Evolutionary conservation across 306 rosid genomes (phyloP).

Genomic region (Pyrus bretschneideri): DNA sequence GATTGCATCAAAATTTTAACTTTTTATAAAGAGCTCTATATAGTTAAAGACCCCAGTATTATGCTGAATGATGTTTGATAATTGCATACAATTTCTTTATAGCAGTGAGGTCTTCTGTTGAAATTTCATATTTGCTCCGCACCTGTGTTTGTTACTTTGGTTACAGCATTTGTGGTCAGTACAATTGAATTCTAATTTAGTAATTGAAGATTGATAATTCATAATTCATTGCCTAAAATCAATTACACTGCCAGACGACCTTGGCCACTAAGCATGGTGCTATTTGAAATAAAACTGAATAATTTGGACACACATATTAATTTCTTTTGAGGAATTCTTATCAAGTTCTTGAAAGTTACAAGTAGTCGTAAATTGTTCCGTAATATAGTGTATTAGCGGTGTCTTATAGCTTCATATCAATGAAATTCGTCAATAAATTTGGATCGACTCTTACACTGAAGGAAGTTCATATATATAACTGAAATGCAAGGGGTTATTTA

Average conservation of each 20-base stretch:
- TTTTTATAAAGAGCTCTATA: background rate
- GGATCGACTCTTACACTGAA: background rate
- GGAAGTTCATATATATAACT: background rate
- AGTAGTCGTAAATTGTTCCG: background rate
- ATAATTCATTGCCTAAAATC: background rate
- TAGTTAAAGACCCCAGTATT: background rate
- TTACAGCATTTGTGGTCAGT: background rate
- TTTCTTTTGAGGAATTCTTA: background rate
- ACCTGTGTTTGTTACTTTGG: background rate
- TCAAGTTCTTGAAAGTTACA: background rate
- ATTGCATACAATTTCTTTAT: background rate
- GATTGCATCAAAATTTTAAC: no score
- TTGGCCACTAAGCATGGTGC: background rate
- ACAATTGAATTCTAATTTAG: background rate
- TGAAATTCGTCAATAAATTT: background rate
- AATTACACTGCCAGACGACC: background rate
- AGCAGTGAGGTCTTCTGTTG: background rate
- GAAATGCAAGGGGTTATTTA: background rate
- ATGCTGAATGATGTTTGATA: background rate
- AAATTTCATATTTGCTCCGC: background rate
- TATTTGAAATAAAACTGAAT: background rate
- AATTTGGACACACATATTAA: background rate
- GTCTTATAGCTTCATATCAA: background rate
- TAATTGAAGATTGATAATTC: background rate
- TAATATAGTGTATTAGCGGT: background rate